These are phyloP conservation scores for Candida jianshihensis DNA, from an alignment of 805 yeast genomes.

Conservation along the genomic window DNA sequence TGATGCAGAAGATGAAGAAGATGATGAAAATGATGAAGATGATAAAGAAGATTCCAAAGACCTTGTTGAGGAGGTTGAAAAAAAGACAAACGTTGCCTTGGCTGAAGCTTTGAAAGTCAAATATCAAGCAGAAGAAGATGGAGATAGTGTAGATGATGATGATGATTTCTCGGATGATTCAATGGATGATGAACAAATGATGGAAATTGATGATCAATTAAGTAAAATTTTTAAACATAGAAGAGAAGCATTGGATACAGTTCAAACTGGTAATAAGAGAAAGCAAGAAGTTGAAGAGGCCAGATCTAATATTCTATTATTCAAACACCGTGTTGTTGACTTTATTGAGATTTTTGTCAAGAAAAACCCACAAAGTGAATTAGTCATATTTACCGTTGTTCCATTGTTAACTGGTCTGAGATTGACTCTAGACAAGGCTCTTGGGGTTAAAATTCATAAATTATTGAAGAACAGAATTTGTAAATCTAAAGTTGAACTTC, in stretches of 20 bases:
- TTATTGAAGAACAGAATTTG: constrained; percentile 54
- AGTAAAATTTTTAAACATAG: constrained; percentile 82
- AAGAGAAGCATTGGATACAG: constrained; percentile 51
- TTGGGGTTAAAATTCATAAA: constrained; percentile 74
- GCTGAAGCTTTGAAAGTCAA: constrained; percentile 68
- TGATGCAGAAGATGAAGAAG: constrained; percentile 25
- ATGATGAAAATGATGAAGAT: constrained; percentile 21
- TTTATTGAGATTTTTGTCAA: constrained; percentile 59
- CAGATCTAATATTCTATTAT: constrained; percentile 66
- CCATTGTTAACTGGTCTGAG: constrained; percentile 58
- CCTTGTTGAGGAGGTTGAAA: constrained; percentile 36
- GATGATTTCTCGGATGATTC: constrained; percentile 64
- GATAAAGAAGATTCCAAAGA: constrained; percentile 25
- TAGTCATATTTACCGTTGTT: constrained; percentile 37
- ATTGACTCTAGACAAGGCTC: constrained; percentile 57
- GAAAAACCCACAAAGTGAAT: constrained; percentile 20
- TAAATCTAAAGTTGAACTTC: constrained; percentile 33
- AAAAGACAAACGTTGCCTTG: constrained; percentile 52
- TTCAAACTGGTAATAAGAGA: constrained; percentile 56
- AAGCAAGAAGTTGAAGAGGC: constrained; percentile 75
- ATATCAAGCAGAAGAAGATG: constrained; percentile 41
- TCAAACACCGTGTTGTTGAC: constrained; percentile 75
- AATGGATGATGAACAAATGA: constrained; percentile 95
- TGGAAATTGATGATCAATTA: constrained; percentile 82
- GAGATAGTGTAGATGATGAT: constrained; percentile 35